phyloP scores from a whole-genome alignment of 2,329 filamentous ascomycete species.

The Fusarium paranaense region DNA sequence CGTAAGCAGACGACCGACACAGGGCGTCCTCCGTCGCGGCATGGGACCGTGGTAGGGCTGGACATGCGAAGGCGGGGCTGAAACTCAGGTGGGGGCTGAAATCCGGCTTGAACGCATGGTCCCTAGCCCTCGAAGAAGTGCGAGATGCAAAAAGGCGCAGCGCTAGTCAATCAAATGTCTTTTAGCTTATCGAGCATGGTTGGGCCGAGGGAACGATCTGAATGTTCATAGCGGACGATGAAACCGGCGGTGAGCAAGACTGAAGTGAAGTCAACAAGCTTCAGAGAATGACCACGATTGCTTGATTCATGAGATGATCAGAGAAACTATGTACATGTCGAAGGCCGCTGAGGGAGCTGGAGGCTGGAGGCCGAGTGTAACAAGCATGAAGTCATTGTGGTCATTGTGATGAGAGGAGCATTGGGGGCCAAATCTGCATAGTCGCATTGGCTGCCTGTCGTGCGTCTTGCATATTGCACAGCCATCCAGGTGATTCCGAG shows the following conservation, averaged over 20 bases:
- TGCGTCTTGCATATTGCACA: background rate
- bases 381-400: background rate
- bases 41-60: conserved; percentile 40
- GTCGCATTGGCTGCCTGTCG: conserved; percentile 14
- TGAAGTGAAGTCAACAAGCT: background rate
- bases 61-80: conserved; percentile 32
- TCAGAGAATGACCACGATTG: background rate
- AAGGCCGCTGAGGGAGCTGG: background rate
- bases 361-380: background rate
- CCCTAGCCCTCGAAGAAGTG: background rate
- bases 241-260: conserved; percentile 14
- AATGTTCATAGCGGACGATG: background rate
- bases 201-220: background rate
- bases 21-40: background rate
- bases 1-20: conserved; percentile 3
- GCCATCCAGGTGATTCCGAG: background rate
- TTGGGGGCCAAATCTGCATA: conserved; percentile 12
- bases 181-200: background rate
- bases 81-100: conserved; percentile 31
- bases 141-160: conserved; percentile 3
- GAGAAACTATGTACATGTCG: background rate
- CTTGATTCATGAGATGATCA: background rate
- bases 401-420: background rate
- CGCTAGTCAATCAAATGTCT: background rate
- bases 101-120: conserved; percentile 5